Base-by-base conservation (phyloP, 2,329 filamentous ascomycete genomes). In the Alternaria ventricosa region DNA sequence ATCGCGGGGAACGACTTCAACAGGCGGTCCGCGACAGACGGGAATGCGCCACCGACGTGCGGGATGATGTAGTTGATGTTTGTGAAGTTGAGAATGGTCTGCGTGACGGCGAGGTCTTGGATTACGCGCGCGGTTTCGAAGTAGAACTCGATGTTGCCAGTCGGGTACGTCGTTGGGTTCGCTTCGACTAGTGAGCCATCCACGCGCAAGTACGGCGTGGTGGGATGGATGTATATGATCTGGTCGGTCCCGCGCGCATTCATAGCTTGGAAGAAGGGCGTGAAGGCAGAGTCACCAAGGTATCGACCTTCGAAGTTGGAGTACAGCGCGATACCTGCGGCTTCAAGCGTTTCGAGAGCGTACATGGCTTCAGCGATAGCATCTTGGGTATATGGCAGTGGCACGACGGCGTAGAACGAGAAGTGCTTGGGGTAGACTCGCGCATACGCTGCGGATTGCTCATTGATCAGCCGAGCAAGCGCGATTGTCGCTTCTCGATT, bases 51-150 rank as follows among this genome's bases (percentile, higher is more conserved):
- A 5, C 64, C 62, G 3, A 51, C 58, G 44, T 67, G 64, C 9
- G 62, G 59, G 9, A 67, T 41, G 12, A 67, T 65, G 12, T 54
- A 65, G 44, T 65, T 56, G 25, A 67, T 23, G 12, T 53, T 55
- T 2, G 61, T 65, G n/a, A 62, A 65, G 50, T 67, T 65, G 5
- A 61, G 43, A 1, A 60, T 22, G 0, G 61, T 64, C 8, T 50
- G 58, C 20, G 57, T 58, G 13, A 65, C 36, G n/a, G 55, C 41
- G 9, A 65, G 59, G 10, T 60, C 55, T n/a, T 43, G 27, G n/a
- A 67, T 36, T 6, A 57, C 57, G 8, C 58, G 58, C n/a, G 64
- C 64, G 4, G 64, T 67, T 18, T 67, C 62, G 30, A 64, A 67
- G 36, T 61, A 62, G 28, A 67, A 67, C 18, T 67, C 64, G 1